Evolutionary conservation across 768 basidiomycete genomes (phyloP), one percentile per base, ranked within the genome.

Genomic region (Tylopilus plumbeoviolaceoides): DNA sequence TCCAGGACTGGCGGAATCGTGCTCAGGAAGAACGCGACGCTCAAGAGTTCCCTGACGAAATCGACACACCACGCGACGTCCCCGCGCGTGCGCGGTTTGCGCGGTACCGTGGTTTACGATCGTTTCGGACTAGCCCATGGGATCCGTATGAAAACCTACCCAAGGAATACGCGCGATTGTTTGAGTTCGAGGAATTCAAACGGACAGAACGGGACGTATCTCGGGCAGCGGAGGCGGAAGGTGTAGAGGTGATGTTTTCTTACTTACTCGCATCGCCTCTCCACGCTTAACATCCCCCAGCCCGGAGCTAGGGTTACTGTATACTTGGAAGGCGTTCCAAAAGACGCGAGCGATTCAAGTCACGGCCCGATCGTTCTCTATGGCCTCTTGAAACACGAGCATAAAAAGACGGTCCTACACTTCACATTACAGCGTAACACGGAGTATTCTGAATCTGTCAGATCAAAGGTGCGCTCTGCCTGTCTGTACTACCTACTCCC

Each of bases 341-440:
- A 75, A 60, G 78, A 80, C 43, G 86, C 82, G 58, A 27, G 55
- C 57, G 30, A 63, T 72, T 17, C 59, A 62, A 8, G 50, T 12
- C 60, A 58, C 15, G 65, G 70, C 5, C 85, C 85, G 0, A 71
- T 94, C 58, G 73, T 84, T 31, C 63, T 95, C 11, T 91, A 95
- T 59, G 88, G 86, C 7, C 77, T 99, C 33, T 73, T 94, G 52
- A 89, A 93, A 65, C 95, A 99, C 68, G 97, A 99, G 63, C 95
- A 98, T 75, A 99, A 98, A 72, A 82, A 87, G 58, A 87, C 94
- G 8, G 89, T 93, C 18, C 75, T 95, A 18, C 91, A 98, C 68
- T 95, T 98, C 57, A 84, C 90, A 9, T 81, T 98, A 2, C 94
- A 95, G 70, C 77, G 95, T 28, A 98, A 98, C 61, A 98, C 95